Evolutionary conservation across 129 eudicot genomes (phyloP), one percentile per base, ranked within the genome.

Genomic region (Artemisia annua): DNA sequence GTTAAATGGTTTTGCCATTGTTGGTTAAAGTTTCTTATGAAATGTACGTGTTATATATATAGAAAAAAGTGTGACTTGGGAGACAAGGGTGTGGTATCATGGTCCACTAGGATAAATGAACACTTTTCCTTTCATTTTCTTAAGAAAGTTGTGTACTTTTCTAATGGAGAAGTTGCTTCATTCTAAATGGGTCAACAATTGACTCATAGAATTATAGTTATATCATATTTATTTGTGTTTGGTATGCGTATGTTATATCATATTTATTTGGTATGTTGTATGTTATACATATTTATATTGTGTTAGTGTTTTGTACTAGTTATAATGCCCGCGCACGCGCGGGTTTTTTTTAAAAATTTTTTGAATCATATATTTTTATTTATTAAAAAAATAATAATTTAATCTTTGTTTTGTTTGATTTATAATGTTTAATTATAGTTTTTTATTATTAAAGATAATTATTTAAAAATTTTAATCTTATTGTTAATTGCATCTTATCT

Each of bases 11-110:
- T 61, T 78, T 68, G 77, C 78, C 82, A 78, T 78, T 71, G 78
- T 43, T 69, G 57, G 56, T 69, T 71, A 71, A 63, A 60, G 52
- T 71, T 63, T 14, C 35, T 30, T 15, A 52, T 43, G 66, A 52
- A 54, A 55, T 70, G 66, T 63, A 63, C 53, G 72, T 63, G 77
- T 18, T 63, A 55, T 64, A 78, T 78, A 76, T 63, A 74, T 57
- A 75, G 66, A 63, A 32, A 71, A 78, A 63, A 50, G 2, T 7
- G 46, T 78, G 73, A 63, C 82, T 78, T 78, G 82, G 73, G 67
- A 71, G 52, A 67, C 77, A 78, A 78, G 82, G 72, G 67, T 78
- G 77, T 46, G 52, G 71, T 54, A 19, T 71, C 82, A 78, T 78
- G 77, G 73, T 55, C 82, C 82, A 78, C 72, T 78, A 63, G 73